These are phyloP conservation scores for Colletotrichum chlorophyti DNA, from an alignment of 2,329 filamentous ascomycete genomes.

Conservation along the genomic window DNA sequence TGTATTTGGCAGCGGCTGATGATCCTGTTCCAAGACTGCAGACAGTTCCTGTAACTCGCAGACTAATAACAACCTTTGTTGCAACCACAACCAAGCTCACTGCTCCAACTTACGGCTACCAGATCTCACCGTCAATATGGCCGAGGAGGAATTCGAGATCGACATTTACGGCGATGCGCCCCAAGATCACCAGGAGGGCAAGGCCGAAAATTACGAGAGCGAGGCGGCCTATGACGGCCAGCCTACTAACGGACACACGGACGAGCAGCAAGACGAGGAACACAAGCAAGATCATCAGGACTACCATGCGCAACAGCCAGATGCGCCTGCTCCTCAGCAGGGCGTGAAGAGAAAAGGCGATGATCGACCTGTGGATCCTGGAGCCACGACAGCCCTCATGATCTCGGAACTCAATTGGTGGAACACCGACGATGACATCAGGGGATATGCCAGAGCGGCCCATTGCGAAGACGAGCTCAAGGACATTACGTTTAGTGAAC, in stretches of 20 bases:
- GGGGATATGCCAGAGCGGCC: slow-evolving; percentile 83
- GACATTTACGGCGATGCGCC: slow-evolving; percentile 72
- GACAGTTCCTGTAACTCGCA: slow-evolving; percentile 47
- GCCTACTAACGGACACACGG: slow-evolving; percentile 36
- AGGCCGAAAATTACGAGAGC: slow-evolving; percentile 47
- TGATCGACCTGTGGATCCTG: slow-evolving; percentile 63
- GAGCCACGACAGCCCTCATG: slow-evolving; percentile 75
- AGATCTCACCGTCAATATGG: slow-evolving; percentile 54
- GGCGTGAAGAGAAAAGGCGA: slow-evolving; percentile 69
- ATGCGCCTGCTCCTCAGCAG: slow-evolving; percentile 50
- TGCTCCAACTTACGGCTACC: slow-evolving; percentile 20
- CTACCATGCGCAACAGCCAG: slow-evolving; percentile 33
- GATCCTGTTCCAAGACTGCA: slow-evolving; percentile 37
- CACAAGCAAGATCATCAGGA: slow-evolving; percentile 35
- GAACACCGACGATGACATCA: slow-evolving; percentile 94
- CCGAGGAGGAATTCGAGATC: slow-evolving; percentile 76
- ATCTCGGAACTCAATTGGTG: slow-evolving; percentile 95
- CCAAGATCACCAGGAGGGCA: slow-evolving; percentile 46
- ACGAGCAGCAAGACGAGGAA: slow-evolving; percentile 41
- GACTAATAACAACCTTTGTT: slow-evolving; percentile 31
- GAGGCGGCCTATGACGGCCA: slow-evolving; percentile 35
- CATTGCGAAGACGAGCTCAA: slow-evolving; percentile 84
- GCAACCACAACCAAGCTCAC: slow-evolving; percentile 22
- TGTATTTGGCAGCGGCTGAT: slow-evolving; percentile 28
- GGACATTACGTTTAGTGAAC: slow-evolving; percentile 96